Percentiles rank a stretch among this genome's conserved stretches.
phyloP scores from a whole-genome alignment of 371 early-diverging fungal species.

The Rhizomucor pusillus region DNA sequence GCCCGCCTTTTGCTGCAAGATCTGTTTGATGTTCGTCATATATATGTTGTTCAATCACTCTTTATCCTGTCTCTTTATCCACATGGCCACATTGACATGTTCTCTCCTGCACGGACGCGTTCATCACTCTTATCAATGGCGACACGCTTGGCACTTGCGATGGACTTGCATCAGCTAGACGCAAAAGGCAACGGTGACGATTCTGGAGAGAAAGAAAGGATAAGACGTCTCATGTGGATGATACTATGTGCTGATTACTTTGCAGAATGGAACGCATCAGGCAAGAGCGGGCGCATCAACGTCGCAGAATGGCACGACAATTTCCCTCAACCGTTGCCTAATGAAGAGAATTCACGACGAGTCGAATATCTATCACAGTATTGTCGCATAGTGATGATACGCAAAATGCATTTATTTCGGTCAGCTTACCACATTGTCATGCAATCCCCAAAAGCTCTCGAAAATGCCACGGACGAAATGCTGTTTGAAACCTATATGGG shows the following conservation, averaged over 20 bases:
- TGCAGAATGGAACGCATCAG: conserved; percentile 35
- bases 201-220: conserved; percentile 28
- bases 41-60: conserved; percentile 37
- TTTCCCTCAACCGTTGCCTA: conserved; percentile 33
- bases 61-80: conserved; percentile 39
- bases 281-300: conserved; percentile 27
- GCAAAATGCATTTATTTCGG: conserved; percentile 39
- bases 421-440: conserved; percentile 28
- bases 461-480: conserved; percentile 21
- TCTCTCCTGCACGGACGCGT: conserved; percentile 25
- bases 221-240: conserved; percentile 44
- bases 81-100: conserved; percentile 31
- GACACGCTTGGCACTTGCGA: conserved; percentile 31
- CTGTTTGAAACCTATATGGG: conserved; percentile 28
- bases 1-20: conserved; percentile 40
- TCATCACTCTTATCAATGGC: conserved; percentile 26
- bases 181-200: conserved; percentile 9
- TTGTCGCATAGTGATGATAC: conserved; percentile 34
- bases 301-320: conserved; percentile 43
- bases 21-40: conserved; percentile 40
- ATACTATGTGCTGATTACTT: conserved; percentile 43
- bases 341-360: conserved; percentile 13
- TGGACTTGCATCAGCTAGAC: conserved; percentile 39
- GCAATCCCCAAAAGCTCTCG: conserved; percentile 23
- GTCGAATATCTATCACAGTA: conserved; percentile 32